Evolutionary conservation across 2,329 filamentous ascomycete genomes (phyloP), one percentile per base, ranked within the genome.

Genomic region (Cercospora zeina): DNA sequence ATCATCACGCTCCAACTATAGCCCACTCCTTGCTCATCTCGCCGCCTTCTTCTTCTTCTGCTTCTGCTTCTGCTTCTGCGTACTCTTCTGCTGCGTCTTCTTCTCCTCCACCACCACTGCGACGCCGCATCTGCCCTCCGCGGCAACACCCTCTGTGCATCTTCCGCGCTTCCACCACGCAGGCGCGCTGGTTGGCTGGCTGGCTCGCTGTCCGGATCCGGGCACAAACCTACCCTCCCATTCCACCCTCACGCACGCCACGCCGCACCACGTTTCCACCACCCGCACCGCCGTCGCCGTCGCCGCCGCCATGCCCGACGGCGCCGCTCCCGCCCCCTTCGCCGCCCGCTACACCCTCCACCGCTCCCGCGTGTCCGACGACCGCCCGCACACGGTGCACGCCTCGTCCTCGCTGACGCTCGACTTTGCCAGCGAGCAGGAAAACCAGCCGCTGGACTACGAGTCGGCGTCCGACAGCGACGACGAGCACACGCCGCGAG

Each of bases 341-440:
- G 24, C 47, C n/a, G 47, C 24, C 36, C 36, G 19, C 37, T 16
- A 55, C 42, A 42, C 39, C 30, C 34, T 53, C 39, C 45, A 59
- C 27, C 59, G 59, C 3, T 58, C 54, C 5, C 53, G 33, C 21
- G 47, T 57, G 47, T 54, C 62, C 54, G 58, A 59, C 27, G 62
- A 65, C 31, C 67, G 67, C 11, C 68, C 68, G 31, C 68, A 70
- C 55, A 69, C 69, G 53, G 65, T 68, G 16, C 68, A 71, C 62
- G 62, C 68, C 13, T 67, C 69, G 10, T 61, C 60, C 14, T 58
- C 61, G 11, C 31, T 54, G 10, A 33, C 55, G 47, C 54, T 65
- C 57, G 31, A 62, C 57, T 61, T 66, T 49, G 62, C 63, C 49
- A 42, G 61, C 62, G 62, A 67, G 51, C 61, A 68, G 53, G 36